Evolutionary conservation across 2,329 filamentous ascomycete genomes (phyloP).

Genomic region (Ploettnerulaceae sp.): DNA sequence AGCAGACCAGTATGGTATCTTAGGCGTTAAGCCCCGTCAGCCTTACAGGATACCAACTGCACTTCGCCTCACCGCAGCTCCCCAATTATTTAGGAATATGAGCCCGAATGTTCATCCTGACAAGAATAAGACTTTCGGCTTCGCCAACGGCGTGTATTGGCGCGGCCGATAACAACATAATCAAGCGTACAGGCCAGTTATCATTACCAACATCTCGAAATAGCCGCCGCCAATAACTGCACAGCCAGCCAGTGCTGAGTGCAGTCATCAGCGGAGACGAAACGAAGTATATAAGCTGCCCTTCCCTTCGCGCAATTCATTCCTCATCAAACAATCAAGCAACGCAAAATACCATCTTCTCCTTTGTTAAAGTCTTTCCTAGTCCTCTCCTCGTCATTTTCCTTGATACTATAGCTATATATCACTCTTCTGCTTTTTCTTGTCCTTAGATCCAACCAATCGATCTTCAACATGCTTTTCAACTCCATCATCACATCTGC

Average conservation of each 20-base stretch:
- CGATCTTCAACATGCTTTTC: slow-evolving; percentile 35
- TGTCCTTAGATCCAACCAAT: slow-evolving; percentile 3
- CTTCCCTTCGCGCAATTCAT: slow-evolving; percentile 3
- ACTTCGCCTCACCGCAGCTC: not conserved
- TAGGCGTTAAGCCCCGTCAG: not conserved
- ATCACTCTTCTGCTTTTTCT: slow-evolving; percentile 11
- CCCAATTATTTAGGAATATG: slow-evolving; percentile 1
- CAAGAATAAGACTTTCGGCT: not conserved
- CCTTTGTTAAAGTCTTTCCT: slow-evolving; percentile 21
- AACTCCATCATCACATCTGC: slow-evolving; percentile 35
- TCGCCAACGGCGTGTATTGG: slow-evolving; percentile 5
- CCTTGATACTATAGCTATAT: slow-evolving; percentile 13
- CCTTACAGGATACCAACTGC: slow-evolving; percentile 5
- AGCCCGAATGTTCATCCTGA: not conserved
- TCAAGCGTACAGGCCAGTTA: too few relatives aligned
- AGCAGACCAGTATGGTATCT: not conserved
- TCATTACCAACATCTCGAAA: slow-evolving; percentile 6
- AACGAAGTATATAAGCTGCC: slow-evolving; percentile 10
- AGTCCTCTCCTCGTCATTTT: slow-evolving; percentile 8
- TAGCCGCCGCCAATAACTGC: slow-evolving; percentile 1
- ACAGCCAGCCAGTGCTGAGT: not conserved
- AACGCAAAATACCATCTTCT: slow-evolving; percentile 17
- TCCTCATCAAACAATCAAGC: slow-evolving; percentile 22
- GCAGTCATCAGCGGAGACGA: not conserved
- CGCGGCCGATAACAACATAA: not conserved